Percentiles rank a stretch among this genome's conserved stretches.
Conservation (phyloP, 106 monocot genomes). For the Triglochin maritima region DNA sequence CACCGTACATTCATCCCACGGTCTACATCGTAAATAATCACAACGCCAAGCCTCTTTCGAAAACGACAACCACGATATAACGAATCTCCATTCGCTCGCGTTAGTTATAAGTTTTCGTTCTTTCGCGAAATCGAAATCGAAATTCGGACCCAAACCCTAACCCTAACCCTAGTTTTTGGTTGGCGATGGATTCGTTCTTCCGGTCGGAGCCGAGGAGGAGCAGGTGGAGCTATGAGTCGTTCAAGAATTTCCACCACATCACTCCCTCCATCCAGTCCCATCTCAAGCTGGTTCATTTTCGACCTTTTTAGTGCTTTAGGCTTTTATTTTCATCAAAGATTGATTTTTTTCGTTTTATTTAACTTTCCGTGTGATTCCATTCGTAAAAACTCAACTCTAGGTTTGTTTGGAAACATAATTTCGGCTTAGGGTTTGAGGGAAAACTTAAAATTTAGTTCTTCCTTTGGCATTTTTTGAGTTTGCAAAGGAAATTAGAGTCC, state of each 20-base stretch:
- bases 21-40: too few relatives aligned
- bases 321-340: background rate
- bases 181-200: constrained; percentile 50
- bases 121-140: background rate
- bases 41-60: too few relatives aligned
- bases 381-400: background rate
- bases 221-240: constrained; percentile 45
- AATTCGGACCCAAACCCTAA: background rate
- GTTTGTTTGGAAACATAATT: too few relatives aligned
- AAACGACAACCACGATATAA: too few relatives aligned
- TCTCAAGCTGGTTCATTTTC: constrained; percentile 45
- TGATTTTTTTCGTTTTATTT: background rate
- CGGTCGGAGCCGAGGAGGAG: constrained; percentile 6
- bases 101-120: too few relatives aligned
- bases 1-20: too few relatives aligned
- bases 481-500: background rate
- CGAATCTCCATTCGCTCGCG: too few relatives aligned
- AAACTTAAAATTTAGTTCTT: background rate
- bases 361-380: background rate
- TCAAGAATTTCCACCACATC: constrained; percentile 66
- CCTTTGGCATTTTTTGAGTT: background rate
- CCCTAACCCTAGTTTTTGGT: background rate
- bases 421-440: too few relatives aligned
- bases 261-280: constrained; percentile 60
- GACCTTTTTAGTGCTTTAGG: background rate